Base-by-base conservation (phyloP, 2,329 filamentous ascomycete species). In the Monosporascus sp. region DNA sequence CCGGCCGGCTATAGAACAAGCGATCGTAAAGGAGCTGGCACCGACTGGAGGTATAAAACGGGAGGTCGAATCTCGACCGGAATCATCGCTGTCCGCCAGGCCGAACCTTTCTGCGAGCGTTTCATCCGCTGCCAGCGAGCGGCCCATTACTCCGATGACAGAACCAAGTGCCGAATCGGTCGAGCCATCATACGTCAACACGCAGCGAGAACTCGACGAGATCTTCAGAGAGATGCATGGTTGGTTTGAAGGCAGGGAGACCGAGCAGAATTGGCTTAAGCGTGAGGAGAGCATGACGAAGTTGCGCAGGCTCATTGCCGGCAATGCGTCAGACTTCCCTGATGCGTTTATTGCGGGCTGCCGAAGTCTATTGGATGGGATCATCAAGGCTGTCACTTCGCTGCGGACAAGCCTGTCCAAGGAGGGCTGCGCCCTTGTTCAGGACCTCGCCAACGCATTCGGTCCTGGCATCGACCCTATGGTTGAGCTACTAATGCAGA, bases 321-420 rank as follows among this genome's bases (percentile, higher is more conserved):
- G 93, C 52, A 97, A 97, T 67, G 88, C 87, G 5, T 83, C 88
- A 0, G 90, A 96, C 57, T 96, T 88, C 63, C 79, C 83, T 41
- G 83, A 85, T 31, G 76, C 80, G 3, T 96, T 91, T 64, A 67
- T 95, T 41, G 71, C 76, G 3, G 83, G 84, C 20, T 80, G 96
- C 55, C 90, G 91, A 61, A 77, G 76, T 39, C 73, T 96, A 49
- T 74, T 96, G 35, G 93, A 97, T 64, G 91, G 92, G 51, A 92
- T 97, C 50, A 79, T 97, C 66, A 97, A 97, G 68, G 85, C 88
- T 2, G 77, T 89, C 39, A 89, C 79, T 64, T 96, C 93, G 1
- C 75, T 97, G 41, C 82, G 93, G 63, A 97, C 93, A 2, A 97
- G 92, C 63, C 77, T 97, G 61, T 93, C 89, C 9, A 92, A 91